These are phyloP conservation scores for Metschnikowia lunata DNA, from an alignment of 805 yeast species.

Conservation along the genomic window DNA sequence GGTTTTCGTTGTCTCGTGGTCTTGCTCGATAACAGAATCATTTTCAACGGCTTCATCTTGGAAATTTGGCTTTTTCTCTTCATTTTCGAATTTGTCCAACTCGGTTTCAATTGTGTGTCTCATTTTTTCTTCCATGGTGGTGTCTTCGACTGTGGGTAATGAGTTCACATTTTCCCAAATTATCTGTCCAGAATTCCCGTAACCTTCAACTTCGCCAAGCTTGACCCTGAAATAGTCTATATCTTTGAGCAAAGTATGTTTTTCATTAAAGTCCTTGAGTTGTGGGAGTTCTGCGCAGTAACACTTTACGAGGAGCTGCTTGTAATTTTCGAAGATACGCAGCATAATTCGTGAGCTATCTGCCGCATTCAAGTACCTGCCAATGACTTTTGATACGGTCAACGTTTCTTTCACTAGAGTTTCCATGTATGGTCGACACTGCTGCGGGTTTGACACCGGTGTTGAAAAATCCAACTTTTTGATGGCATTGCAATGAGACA, in stretches of 20 bases:
- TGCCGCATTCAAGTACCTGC: slow-evolving; percentile 50
- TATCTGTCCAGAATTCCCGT: slow-evolving; percentile 57
- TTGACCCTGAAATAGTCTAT: slow-evolving; percentile 62
- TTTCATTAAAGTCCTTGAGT: slow-evolving; percentile 48
- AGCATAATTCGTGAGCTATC: slow-evolving; percentile 44
- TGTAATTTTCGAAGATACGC: slow-evolving; percentile 55
- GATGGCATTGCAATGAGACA: slow-evolving; percentile 46
- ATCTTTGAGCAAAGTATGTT: slow-evolving; percentile 54
- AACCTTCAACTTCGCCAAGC: slow-evolving; percentile 53
- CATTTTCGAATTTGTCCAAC: not conserved
- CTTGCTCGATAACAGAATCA: no score
- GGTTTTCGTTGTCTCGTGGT: no score
- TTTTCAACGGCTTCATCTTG: no score
- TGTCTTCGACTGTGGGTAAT: slow-evolving; percentile 47
- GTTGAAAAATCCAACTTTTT: slow-evolving; percentile 47
- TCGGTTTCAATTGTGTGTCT: slow-evolving; percentile 30
- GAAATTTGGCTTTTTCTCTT: no score
- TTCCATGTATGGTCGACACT: slow-evolving; percentile 62
- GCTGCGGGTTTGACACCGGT: slow-evolving; percentile 38
- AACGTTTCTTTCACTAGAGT: slow-evolving; percentile 60
- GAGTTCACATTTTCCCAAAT: slow-evolving; percentile 58
- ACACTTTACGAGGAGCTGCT: slow-evolving; percentile 47
- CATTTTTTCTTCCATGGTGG: slow-evolving; percentile 45
- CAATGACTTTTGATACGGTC: slow-evolving; percentile 58
- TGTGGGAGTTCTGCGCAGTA: slow-evolving; percentile 45